Conservation (phyloP, 2,329 filamentous ascomycete species). For the Laburnicola sp. region DNA sequence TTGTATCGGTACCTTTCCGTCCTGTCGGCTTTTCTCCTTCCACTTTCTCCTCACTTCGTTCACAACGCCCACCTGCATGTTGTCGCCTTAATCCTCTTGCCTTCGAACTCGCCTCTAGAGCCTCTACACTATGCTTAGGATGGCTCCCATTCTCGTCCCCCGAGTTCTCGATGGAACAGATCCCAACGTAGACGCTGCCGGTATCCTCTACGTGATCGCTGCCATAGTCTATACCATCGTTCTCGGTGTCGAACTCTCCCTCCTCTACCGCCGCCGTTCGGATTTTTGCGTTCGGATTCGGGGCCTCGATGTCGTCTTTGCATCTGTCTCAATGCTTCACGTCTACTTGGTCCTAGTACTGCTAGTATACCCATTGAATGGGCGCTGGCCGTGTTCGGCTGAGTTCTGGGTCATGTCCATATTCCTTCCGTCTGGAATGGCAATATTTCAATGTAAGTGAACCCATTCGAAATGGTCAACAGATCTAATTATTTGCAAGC, state of each 20-base stretch:
- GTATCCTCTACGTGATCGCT: constrained; percentile 37
- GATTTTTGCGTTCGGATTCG: constrained; percentile 41
- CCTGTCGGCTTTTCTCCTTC: constrained; percentile 26
- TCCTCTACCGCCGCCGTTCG: constrained; percentile 34
- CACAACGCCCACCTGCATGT: constrained; percentile 28
- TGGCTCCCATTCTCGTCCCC: constrained; percentile 34
- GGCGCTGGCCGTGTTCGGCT: constrained; percentile 40
- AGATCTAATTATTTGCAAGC: constrained; percentile 21
- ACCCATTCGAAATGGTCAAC: background rate
- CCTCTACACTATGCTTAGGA: constrained; percentile 31
- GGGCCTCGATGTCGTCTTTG: constrained; percentile 38
- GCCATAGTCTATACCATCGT: constrained; percentile 41
- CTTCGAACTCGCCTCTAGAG: constrained; percentile 14
- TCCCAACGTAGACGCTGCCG: constrained; percentile 38
- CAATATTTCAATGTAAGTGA: constrained; percentile 41
- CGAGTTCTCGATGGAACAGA: constrained; percentile 35
- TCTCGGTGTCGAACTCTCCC: constrained; percentile 33
- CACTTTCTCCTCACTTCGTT: constrained; percentile 31
- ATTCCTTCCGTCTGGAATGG: constrained; percentile 45
- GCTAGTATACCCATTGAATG: constrained; percentile 44
- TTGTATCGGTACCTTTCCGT: constrained; percentile 24
- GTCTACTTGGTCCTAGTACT: constrained; percentile 42
- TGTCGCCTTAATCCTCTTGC: constrained; percentile 14
- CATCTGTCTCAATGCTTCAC: constrained; percentile 41
- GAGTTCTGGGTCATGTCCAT: constrained; percentile 47